Conservation (phyloP, 1,139 yeast species). For the Candida frijolesensis region DNA sequence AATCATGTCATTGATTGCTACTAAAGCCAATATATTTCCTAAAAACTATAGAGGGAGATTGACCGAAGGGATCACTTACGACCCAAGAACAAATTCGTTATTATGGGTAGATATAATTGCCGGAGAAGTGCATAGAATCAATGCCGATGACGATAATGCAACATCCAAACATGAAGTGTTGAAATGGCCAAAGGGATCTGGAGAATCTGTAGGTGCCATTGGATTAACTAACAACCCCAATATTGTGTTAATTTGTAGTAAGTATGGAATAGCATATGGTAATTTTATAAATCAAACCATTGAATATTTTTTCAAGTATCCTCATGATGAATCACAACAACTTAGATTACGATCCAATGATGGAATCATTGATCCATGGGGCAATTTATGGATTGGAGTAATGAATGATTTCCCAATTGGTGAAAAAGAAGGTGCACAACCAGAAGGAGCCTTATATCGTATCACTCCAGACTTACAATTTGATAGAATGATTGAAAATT, state of each 20-base stretch:
- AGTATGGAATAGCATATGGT: slow-evolving; percentile 57
- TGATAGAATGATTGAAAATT: slow-evolving; percentile 34
- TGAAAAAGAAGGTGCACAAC: slow-evolving; percentile 23
- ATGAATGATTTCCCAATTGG: slow-evolving; percentile 57
- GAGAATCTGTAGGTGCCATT: slow-evolving; percentile 61
- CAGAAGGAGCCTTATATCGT: slow-evolving; percentile 48
- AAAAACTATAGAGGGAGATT: slow-evolving; percentile 53
- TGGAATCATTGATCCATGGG: slow-evolving; percentile 70
- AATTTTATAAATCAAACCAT: slow-evolving; percentile 45
- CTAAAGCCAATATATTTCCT: slow-evolving; percentile 33
- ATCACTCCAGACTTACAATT: slow-evolving; percentile 37
- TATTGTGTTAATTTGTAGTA: slow-evolving; percentile 52
- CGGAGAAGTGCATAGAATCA: slow-evolving; percentile 57
- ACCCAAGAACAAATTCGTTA: slow-evolving; percentile 55
- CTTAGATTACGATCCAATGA: slow-evolving; percentile 65
- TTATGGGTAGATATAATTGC: slow-evolving; percentile 71
- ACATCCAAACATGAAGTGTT: slow-evolving; percentile 39
- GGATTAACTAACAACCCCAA: slow-evolving; percentile 54
- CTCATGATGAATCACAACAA: slow-evolving; percentile 29
- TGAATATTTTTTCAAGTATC: slow-evolving; percentile 47
- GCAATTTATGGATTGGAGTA: slow-evolving; percentile 73
- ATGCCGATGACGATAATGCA: slow-evolving; percentile 14
- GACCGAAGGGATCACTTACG: slow-evolving; percentile 70
- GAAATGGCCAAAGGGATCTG: slow-evolving; percentile 30
- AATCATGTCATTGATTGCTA: slow-evolving; percentile 12